Percentiles rank a stretch among this genome's conserved stretches.
These are phyloP conservation scores for Ocimum tenuiflorum DNA, from an alignment of 257 asterid genomes.

Conservation along the genomic window DNA sequence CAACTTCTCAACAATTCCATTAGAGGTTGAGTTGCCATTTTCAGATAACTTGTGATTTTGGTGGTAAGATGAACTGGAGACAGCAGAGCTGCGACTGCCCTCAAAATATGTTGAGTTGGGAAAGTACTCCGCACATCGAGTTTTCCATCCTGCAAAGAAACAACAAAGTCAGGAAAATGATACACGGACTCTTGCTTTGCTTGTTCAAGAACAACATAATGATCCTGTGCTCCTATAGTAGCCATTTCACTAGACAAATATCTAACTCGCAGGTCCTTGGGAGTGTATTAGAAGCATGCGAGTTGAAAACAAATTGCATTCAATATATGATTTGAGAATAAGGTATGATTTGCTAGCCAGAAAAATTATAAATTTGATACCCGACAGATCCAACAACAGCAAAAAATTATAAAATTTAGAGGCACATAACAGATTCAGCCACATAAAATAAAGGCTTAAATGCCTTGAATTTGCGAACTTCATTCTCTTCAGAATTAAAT, in stretches of 20 bases:
- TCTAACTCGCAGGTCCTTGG: not conserved
- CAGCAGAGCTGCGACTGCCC: constrained; percentile 68
- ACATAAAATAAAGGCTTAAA: not conserved
- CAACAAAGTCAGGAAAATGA: constrained; percentile 7
- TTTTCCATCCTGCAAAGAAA: constrained; percentile 69
- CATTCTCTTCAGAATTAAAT: too few species aligned
- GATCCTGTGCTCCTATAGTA: not conserved
- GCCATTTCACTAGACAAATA: not conserved
- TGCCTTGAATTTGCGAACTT: too few species aligned
- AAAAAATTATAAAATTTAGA: not conserved
- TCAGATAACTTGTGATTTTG: constrained; percentile 35
- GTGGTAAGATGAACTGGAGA: constrained; percentile 23
- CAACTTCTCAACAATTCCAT: constrained; percentile 58
- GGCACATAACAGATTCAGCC: not conserved
- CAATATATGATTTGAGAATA: not conserved
- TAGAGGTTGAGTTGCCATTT: constrained; percentile 48
- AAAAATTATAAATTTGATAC: not conserved
- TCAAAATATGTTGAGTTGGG: constrained; percentile 66
- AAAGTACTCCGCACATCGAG: constrained; percentile 65
- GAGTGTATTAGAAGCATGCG: not conserved
- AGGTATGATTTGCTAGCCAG: not conserved
- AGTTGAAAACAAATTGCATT: not conserved
- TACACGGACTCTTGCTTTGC: not conserved
- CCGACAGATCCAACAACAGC: not conserved
- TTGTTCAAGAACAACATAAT: not conserved